These are phyloP conservation scores for Leccinum imitatum DNA, from an alignment of 768 basidiomycete species.

Conservation along the genomic window DNA sequence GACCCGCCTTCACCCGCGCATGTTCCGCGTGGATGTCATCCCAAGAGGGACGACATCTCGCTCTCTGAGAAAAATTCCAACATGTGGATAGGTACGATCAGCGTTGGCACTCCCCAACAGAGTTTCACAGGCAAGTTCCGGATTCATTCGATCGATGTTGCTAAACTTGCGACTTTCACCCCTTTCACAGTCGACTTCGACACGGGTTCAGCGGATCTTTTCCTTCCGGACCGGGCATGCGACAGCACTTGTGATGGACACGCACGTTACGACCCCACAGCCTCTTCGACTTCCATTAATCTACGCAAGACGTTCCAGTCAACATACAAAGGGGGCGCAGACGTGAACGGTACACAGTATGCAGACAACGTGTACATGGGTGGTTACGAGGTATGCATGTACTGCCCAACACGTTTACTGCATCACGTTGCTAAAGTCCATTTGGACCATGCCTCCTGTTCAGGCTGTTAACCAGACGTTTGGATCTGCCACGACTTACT, in stretches of 20 bases:
- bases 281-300: constrained; percentile 34
- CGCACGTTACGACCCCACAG: constrained; percentile 27
- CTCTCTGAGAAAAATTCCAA: constrained; percentile 38
- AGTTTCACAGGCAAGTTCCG: constrained; percentile 38
- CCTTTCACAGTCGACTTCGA: constrained; percentile 47
- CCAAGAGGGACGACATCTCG: constrained; percentile 30
- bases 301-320: constrained; percentile 31
- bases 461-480: constrained; percentile 42
- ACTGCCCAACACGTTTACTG: constrained; percentile 17
- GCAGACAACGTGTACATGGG: constrained; percentile 44
- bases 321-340: constrained; percentile 39
- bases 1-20: not conserved
- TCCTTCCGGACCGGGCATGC: constrained; percentile 38
- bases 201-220: constrained; percentile 52
- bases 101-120: constrained; percentile 47
- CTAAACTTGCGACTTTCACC: not conserved
- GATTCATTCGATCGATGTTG: not conserved
- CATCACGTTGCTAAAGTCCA: constrained; percentile 3
- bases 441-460: not conserved
- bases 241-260: constrained; percentile 33
- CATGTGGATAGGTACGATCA: constrained; percentile 48
- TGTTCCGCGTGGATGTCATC: constrained; percentile 6
- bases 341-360: constrained; percentile 40
- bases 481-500: constrained; percentile 43
- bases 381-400: constrained; percentile 29